phyloP scores from a whole-genome alignment of 495 filamentous ascomycete species.

The Penicillium bovifimosum region DNA sequence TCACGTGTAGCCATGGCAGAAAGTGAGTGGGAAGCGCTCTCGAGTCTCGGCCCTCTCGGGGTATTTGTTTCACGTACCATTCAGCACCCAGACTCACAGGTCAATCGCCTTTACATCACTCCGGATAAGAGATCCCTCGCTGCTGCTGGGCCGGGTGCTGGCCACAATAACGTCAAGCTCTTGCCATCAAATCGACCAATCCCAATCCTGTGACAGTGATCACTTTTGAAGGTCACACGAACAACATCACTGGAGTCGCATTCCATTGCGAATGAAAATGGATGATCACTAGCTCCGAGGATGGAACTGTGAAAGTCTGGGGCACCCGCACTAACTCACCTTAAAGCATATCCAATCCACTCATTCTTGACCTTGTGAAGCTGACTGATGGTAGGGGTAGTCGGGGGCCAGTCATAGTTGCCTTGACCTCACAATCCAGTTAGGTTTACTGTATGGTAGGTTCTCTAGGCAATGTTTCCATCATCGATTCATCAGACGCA shows the following conservation, averaged over 20 bases:
- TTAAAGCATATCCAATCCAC: not conserved
- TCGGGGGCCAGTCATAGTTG: too few species aligned
- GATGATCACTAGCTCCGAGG: conserved; percentile 99
- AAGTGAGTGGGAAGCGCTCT: too few species aligned
- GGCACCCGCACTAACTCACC: too few species aligned
- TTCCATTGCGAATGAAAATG: conserved; percentile 99
- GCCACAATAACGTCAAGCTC: conserved; percentile 90
- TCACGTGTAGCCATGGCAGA: too few species aligned
- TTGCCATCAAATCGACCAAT: conserved; percentile 96
- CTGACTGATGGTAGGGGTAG: not conserved
- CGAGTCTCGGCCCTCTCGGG: too few species aligned
- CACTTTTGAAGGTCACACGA: conserved; percentile 91
- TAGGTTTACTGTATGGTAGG: too few species aligned
- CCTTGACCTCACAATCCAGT: too few species aligned
- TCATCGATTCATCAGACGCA: too few species aligned
- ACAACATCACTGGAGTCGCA: conserved; percentile 91
- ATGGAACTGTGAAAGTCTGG: conserved; percentile 97
- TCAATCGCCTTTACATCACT: conserved; percentile 96
- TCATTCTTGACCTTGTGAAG: not conserved
- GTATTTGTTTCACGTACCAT: too few species aligned
- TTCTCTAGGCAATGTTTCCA: too few species aligned
- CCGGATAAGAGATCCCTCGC: conserved; percentile 96
- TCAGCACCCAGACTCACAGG: conserved; percentile 95
- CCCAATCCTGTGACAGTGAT: conserved; percentile 83
- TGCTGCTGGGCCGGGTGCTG: conserved; percentile 89